Evolutionary conservation across 108 stramenopile species (phyloP), one percentile per base, ranked within the genome.

Genomic region (Thalassiosira profunda): DNA sequence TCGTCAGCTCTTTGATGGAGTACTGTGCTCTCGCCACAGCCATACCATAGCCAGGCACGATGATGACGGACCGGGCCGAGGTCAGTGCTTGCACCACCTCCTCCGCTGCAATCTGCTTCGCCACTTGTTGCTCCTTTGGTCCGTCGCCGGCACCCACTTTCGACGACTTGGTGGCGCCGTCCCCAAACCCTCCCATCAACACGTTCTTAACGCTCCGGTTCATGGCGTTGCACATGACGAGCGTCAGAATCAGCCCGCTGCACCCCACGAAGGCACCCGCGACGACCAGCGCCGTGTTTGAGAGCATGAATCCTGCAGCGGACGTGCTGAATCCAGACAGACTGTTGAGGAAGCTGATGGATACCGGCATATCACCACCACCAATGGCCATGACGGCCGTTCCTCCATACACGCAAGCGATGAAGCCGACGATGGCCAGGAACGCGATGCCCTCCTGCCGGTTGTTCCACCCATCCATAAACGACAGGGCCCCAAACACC

Each of bases 161-260:
- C 8, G 63, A 79, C 42, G 28, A 36, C n/a, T 53, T 45, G n/a
- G 76, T 57, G 10, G 63, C 34, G 18, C 63, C 75, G 23, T 87
- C 84, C 45, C 89, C 91, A 31, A 85, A 86, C 21, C 95, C 94
- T 14, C 97, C 97, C 30, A 99, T 85, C 59, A 99, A 93, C 24
- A 99, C 97, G 57, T 79, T 78, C 2, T 83, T 77, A 51, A 99
- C 79, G 57, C 87, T 67, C 29, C 98, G 81, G 38, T 96, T 96
- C 99, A 98, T 98, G 10, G 96, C 97, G 42, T 98, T 91, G 66
- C 99, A 99, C 98, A 99, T 99, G 74, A 98, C 93, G 82, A 92
- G 86, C 5, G 99, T 98, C 36, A 99, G 81, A 76, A 98, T 96
- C 3, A 91, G 94, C 40, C 99, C 99, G 21, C 88, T 90, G 71